Evolutionary conservation across 371 early-diverging fungal genomes (phyloP).

Genomic region (Rhizopus microsporus): DNA sequence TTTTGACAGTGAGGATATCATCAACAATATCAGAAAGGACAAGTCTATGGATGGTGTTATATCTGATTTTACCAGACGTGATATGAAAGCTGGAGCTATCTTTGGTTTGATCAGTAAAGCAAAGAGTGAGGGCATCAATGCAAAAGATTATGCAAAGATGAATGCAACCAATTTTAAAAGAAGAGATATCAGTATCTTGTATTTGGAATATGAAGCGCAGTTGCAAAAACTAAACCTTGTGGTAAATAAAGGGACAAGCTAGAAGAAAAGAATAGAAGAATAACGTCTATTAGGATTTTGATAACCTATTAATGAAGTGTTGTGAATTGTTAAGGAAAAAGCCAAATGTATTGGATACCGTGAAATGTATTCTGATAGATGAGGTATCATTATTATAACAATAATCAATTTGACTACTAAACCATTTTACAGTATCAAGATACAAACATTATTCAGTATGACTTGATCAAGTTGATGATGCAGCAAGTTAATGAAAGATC

Average conservation of each 20-base stretch:
- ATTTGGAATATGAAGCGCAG: slow-evolving; percentile 42
- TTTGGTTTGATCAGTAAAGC: slow-evolving; percentile 30
- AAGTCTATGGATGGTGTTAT: not conserved
- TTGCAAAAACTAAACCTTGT: slow-evolving; percentile 33
- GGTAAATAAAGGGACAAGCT: slow-evolving; percentile 24
- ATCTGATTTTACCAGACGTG: not conserved
- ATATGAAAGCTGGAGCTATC: slow-evolving; percentile 19
- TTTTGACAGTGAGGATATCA: slow-evolving; percentile 25
- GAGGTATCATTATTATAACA: slow-evolving; percentile 30
- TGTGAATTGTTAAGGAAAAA: slow-evolving; percentile 34
- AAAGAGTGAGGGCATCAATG: slow-evolving; percentile 30
- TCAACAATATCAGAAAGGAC: slow-evolving; percentile 18
- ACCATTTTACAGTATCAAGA: slow-evolving; percentile 60
- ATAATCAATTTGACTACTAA: not conserved
- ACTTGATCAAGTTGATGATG: slow-evolving; percentile 41
- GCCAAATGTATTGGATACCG: slow-evolving; percentile 16
- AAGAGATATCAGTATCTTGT: slow-evolving; percentile 25
- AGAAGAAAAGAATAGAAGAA: not conserved
- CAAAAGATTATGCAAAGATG: slow-evolving; percentile 11
- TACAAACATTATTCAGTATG: slow-evolving; percentile 60
- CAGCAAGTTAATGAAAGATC: slow-evolving; percentile 30
- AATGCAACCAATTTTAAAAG: slow-evolving; percentile 5
- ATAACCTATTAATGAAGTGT: slow-evolving; percentile 50
- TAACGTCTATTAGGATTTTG: slow-evolving; percentile 56
- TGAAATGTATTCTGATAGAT: slow-evolving; percentile 58